Percentiles rank a stretch among this genome's conserved stretches.
Evolutionary conservation across 2,329 filamentous ascomycete genomes (phyloP).

Genomic region (Trichoderma gracile): DNA sequence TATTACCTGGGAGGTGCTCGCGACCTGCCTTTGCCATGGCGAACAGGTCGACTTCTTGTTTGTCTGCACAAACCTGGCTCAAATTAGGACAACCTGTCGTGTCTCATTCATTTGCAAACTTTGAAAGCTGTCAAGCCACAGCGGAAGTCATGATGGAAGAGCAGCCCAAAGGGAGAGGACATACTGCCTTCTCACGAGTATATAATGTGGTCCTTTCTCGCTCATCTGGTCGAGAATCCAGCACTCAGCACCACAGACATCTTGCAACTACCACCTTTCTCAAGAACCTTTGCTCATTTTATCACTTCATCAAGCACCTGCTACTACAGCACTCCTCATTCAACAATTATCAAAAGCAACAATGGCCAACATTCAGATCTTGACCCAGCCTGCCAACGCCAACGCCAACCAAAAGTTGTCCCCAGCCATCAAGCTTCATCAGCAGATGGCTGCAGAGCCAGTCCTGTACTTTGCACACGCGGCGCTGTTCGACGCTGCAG

Average conservation of each 20-base stretch:
- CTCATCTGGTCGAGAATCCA: not conserved
- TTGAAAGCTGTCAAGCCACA: not conserved
- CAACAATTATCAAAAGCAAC: not conserved
- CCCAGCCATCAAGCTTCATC: slow-evolving; percentile 32
- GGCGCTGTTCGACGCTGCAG: slow-evolving; percentile 29
- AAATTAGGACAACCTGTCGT: not conserved
- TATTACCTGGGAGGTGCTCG: slow-evolving; percentile 3
- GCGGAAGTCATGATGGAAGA: not conserved
- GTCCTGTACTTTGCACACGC: slow-evolving; percentile 35
- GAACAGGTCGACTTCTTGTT: not conserved
- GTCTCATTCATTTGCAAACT: not conserved
- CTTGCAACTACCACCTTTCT: not conserved
- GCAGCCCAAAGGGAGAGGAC: too few relatives aligned
- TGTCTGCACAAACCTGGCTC: not conserved
- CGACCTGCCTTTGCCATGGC: not conserved
- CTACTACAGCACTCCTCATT: not conserved
- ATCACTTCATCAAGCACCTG: not conserved
- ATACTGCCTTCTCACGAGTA: not conserved
- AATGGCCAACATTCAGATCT: slow-evolving; percentile 26
- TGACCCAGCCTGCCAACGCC: slow-evolving; percentile 32
- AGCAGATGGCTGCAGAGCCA: slow-evolving; percentile 23
- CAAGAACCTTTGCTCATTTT: not conserved
- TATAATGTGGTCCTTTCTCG: slow-evolving; percentile 1
- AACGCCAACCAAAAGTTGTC: slow-evolving; percentile 29
- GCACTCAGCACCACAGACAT: not conserved